Evolutionary conservation across 192 early-diverging fungal species (phyloP).

Genomic region (Coemansia sp.): DNA sequence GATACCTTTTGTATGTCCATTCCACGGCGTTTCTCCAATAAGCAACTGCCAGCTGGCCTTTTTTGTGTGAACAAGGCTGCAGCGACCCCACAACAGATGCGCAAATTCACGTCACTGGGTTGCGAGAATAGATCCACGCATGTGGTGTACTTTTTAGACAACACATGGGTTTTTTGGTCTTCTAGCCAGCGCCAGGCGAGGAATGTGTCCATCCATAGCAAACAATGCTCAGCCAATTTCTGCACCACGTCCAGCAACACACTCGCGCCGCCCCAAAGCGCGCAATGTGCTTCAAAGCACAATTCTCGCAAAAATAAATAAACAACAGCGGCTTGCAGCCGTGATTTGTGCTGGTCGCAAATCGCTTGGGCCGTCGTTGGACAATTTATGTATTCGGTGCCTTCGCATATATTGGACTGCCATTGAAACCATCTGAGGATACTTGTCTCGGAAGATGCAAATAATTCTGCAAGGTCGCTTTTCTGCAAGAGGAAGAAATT

Average conservation of each 20-base stretch:
- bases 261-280: background rate
- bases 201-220: background rate
- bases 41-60: background rate
- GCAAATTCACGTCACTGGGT: background rate
- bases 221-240: background rate
- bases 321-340: background rate
- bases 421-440: slow-evolving; percentile 1
- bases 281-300: background rate
- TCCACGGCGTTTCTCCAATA: background rate
- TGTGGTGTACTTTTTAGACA: too few relatives aligned
- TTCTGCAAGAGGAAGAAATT: background rate
- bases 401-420: background rate
- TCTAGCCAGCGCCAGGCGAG: background rate
- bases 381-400: background rate
- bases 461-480: too few relatives aligned
- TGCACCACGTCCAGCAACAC: too few relatives aligned
- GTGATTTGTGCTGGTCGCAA: background rate
- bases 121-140: background rate
- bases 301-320: background rate
- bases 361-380: background rate
- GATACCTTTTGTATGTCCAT: background rate
- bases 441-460: too few relatives aligned
- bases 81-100: background rate
- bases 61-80: background rate
- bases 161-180: too few relatives aligned